Evolutionary conservation across 257 asterid genomes (phyloP).

Genomic region (Solanum chmielewskii): DNA sequence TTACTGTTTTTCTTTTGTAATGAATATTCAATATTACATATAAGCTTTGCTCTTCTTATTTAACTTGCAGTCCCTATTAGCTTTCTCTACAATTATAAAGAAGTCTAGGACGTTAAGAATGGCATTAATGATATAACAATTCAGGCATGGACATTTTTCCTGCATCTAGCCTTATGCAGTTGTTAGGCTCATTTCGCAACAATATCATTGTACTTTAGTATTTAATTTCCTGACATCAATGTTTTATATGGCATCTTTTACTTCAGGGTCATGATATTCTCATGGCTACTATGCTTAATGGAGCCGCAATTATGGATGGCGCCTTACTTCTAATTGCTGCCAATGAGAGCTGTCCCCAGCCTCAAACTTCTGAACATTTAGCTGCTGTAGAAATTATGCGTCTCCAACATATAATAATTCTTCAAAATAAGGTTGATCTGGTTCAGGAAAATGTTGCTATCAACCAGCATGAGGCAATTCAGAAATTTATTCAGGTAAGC

Average conservation of each 20-base stretch:
- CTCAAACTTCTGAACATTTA: constrained; percentile 93
- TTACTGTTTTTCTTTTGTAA: background rate
- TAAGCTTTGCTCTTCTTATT: background rate
- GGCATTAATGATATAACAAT: background rate
- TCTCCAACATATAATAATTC: constrained; percentile 83
- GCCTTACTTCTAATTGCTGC: constrained; percentile 93
- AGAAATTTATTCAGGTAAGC: constrained; percentile 72
- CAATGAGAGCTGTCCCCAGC: constrained; percentile 94
- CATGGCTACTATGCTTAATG: constrained; percentile 98
- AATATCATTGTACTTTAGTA: background rate
- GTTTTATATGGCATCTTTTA: background rate
- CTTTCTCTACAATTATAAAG: background rate
- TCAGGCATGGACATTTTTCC: background rate
- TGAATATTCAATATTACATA: background rate
- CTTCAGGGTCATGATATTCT: constrained; percentile 89
- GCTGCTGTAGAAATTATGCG: constrained; percentile 98
- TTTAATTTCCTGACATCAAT: background rate
- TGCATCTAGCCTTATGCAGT: background rate
- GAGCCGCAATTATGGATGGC: constrained; percentile 97
- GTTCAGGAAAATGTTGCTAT: constrained; percentile 95
- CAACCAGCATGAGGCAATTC: constrained; percentile 95
- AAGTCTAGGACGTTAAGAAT: background rate
- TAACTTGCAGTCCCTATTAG: background rate
- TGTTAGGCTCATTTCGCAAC: background rate
- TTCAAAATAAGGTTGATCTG: constrained; percentile 93